A percentile compares a stretch with the other conserved stretches of the same genome.
phyloP scores from a whole-genome alignment of 2,329 filamentous ascomycete species.

The Juglanconis oblonga region DNA sequence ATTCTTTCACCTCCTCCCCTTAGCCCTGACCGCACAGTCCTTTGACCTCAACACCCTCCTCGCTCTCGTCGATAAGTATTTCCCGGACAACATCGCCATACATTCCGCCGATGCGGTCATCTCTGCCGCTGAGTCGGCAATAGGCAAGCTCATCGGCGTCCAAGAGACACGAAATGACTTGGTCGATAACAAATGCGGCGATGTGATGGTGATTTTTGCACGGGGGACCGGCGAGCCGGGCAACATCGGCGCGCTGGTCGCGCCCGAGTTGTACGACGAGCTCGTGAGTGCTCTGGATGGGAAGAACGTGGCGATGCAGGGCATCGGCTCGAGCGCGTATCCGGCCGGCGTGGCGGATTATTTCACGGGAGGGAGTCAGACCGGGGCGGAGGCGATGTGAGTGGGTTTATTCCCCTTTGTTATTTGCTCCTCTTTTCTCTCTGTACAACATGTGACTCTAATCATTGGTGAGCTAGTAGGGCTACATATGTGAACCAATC shows the following conservation, averaged over 20 bases:
- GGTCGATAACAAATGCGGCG: slow-evolving; percentile 11
- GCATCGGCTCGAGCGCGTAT: slow-evolving; percentile 22
- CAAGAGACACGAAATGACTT: slow-evolving; percentile 13
- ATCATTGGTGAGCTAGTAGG: slow-evolving; percentile 23
- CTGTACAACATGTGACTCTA: not conserved
- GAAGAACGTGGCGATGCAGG: slow-evolving; percentile 23
- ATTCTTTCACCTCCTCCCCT: not conserved
- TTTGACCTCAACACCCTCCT: not conserved
- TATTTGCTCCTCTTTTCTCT: not conserved
- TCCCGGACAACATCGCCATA: not conserved
- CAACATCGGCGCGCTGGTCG: slow-evolving; percentile 26
- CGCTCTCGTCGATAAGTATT: not conserved
- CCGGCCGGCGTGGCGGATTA: slow-evolving; percentile 23
- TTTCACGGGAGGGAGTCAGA: slow-evolving; percentile 22
- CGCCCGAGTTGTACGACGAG: slow-evolving; percentile 24
- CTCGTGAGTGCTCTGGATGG: slow-evolving; percentile 18
- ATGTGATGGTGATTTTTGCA: slow-evolving; percentile 27
- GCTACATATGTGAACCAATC: slow-evolving; percentile 27
- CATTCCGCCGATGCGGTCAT: not conserved
- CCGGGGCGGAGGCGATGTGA: slow-evolving; percentile 18
- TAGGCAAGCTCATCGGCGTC: slow-evolving; percentile 6
- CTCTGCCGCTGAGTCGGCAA: not conserved
- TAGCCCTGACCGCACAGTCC: not conserved
- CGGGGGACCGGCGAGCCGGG: slow-evolving; percentile 27
- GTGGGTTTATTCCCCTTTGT: not conserved